Conservation (phyloP, 1,284 basidiomycete genomes). For the Trichosporon faecale region DNA sequence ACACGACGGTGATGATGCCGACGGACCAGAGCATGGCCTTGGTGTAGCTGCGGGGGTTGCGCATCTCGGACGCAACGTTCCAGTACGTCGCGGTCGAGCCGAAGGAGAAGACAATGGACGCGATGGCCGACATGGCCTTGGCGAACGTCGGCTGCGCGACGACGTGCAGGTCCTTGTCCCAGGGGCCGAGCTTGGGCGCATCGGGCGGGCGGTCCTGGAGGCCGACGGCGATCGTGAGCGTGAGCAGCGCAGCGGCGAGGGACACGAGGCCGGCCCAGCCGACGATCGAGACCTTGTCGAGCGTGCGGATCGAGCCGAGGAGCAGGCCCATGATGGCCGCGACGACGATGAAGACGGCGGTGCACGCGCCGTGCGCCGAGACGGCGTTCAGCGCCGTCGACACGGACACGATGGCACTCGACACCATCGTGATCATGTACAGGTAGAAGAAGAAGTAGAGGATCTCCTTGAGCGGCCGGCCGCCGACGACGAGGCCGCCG, state of each 20-base stretch:
- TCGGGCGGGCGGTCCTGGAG: slow-evolving; percentile 42
- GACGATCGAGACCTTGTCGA: slow-evolving; percentile 39
- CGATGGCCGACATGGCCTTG: slow-evolving; percentile 28
- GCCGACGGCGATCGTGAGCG: slow-evolving; percentile 38
- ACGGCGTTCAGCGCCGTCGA: slow-evolving; percentile 40
- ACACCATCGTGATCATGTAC: slow-evolving; percentile 18
- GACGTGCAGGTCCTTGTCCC: slow-evolving; percentile 31
- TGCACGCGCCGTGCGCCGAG: slow-evolving; percentile 38
- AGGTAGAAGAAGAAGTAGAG: slow-evolving; percentile 12
- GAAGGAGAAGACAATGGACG: slow-evolving; percentile 28
- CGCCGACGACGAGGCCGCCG: slow-evolving; percentile 26
- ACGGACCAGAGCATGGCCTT: slow-evolving; percentile 25
- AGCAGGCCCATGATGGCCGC: slow-evolving; percentile 24
- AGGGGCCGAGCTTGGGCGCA: slow-evolving; percentile 38
- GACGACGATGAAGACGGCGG: slow-evolving; percentile 35
- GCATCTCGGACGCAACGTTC: slow-evolving; percentile 44
- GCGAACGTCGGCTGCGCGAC: slow-evolving; percentile 29
- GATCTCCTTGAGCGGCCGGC: not conserved
- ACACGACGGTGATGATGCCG: slow-evolving; percentile 12
- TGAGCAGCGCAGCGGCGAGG: slow-evolving; percentile 37
- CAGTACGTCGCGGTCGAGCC: slow-evolving; percentile 36
- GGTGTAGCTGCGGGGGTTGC: slow-evolving; percentile 33
- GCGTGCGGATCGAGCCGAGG: slow-evolving; percentile 39
- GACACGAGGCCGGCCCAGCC: slow-evolving; percentile 39
- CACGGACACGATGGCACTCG: slow-evolving; percentile 16